Base-by-base conservation (phyloP, 495 filamentous ascomycete species). In the Astrothelium subdiscretum region DNA sequence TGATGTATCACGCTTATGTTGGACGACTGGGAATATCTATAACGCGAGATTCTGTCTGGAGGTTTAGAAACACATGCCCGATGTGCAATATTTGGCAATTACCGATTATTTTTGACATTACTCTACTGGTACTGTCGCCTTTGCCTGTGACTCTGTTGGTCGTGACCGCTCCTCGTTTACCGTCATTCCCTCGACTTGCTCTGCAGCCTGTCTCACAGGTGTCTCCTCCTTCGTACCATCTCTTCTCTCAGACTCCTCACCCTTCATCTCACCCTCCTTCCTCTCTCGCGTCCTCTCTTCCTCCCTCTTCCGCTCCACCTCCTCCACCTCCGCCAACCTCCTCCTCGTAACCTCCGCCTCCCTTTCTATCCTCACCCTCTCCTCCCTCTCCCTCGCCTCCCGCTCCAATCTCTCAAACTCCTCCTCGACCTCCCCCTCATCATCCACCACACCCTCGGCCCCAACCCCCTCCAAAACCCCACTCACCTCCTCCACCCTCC, bases 401-500 rank as follows among this genome's bases (percentile, higher is more conserved):
- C 74, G 78, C 74, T 90, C 85, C 65, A 83, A 83, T 40, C 71
- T 78, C 74, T 95, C 83, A 76, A 98, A 69, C 11, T 79, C 85
- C 67, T 88, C 85, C 77, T 96, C 94, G 44, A 91, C 90, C 62
- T 96, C 92, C 59, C 97, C 84, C 72, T 94, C 92, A 20, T 68
- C 76, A 71, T 96, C 94, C 69, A 96, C 91, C 59, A 91, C 79
- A 18, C 78, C 78, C 12, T 74, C 79, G 3, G 66, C 71, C 0
- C 75, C 76, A 31, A 71, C 76, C 67, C 91, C 88, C 27, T 83
- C 83, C 63, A 96, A 83, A 51, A 90, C 84, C 64, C 77, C 81
- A 58, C 85, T 84, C 27, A 97, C 81, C 74, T 96, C 95, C 67
- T 95, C 90, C 35, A 87, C 87, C 68, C 83, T 85, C 43, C 74